Evolutionary conservation across 2,329 filamentous ascomycete species (phyloP).

Genomic region (Calonectria montana): DNA sequence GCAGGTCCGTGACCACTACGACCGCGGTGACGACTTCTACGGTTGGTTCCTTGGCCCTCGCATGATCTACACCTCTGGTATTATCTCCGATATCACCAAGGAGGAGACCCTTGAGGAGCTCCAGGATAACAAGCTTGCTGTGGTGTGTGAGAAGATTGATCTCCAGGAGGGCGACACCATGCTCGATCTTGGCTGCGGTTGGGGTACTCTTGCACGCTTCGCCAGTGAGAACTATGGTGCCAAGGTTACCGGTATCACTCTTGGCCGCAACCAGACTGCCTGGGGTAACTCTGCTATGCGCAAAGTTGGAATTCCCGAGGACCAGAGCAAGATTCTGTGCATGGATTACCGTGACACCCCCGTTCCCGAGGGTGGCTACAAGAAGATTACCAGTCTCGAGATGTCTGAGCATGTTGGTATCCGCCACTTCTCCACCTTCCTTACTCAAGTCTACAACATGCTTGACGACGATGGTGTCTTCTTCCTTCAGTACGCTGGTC

Average conservation of each 20-base stretch:
- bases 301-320: constrained; percentile 82
- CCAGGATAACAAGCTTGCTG: constrained; percentile 95
- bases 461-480: constrained; percentile 95
- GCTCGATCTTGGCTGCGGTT: constrained; percentile 97
- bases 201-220: constrained; percentile 95
- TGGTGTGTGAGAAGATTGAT: constrained; percentile 96
- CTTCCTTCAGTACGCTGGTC: constrained; percentile 94
- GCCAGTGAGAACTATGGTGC: constrained; percentile 93
- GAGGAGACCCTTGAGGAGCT: constrained; percentile 95
- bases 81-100: constrained; percentile 87
- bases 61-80: constrained; percentile 98
- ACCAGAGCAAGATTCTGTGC: constrained; percentile 92
- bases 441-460: constrained; percentile 92
- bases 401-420: constrained; percentile 99
- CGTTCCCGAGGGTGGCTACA: constrained; percentile 75
- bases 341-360: constrained; percentile 98
- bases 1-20: constrained; percentile 97
- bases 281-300: constrained; percentile 95
- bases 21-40: constrained; percentile 98
- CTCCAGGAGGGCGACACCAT: constrained; percentile 83
- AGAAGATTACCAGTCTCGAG: constrained; percentile 97
- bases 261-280: constrained; percentile 94
- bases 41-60: constrained; percentile 97
- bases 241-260: constrained; percentile 87
- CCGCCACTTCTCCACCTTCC: constrained; percentile 83